A percentile compares a stretch with the other conserved stretches of the same genome.
Conservation (phyloP, 176 grass and related monocot genomes). For the Poa pratensis region DNA sequence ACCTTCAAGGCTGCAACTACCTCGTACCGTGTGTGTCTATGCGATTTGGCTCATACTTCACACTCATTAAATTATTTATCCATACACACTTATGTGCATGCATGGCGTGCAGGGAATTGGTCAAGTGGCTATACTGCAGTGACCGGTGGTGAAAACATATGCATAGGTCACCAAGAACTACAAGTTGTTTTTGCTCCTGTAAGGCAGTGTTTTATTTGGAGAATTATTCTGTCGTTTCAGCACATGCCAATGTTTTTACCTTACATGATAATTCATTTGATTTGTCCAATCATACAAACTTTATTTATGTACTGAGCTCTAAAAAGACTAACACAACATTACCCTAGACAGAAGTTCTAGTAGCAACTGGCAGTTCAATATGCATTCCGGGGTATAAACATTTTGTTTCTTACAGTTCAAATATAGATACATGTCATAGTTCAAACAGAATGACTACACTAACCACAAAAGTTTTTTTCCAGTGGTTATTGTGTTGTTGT, state of each 20-base stretch:
- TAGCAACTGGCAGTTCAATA: not conserved
- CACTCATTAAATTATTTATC: not conserved
- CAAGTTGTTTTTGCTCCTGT: slow-evolving; percentile 86
- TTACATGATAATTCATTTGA: slow-evolving; percentile 24
- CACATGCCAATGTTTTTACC: slow-evolving; percentile 6
- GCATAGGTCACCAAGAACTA: slow-evolving; percentile 70
- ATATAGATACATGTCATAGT: slow-evolving; percentile 13
- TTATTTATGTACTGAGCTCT: not conserved
- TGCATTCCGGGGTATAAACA: slow-evolving; percentile 11
- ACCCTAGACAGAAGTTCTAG: not conserved
- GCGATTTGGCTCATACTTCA: not conserved
- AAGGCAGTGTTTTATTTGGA: slow-evolving; percentile 39
- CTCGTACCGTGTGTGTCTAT: not conserved
- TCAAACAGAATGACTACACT: not conserved
- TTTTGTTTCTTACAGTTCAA: slow-evolving; percentile 12
- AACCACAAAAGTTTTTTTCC: not conserved
- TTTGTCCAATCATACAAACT: not conserved
- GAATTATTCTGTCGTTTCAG: not conserved
- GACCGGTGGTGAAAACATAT: slow-evolving; percentile 81
- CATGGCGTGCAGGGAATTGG: slow-evolving; percentile 73
- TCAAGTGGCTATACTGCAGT: slow-evolving; percentile 48
- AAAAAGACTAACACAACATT: not conserved
- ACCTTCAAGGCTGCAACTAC: not conserved
- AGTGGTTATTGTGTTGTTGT: too few relatives aligned
- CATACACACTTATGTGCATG: slow-evolving; percentile 25